Conservation (phyloP, 2,329 filamentous ascomycete genomes). For the Neoscytalidium dimidiatum region DNA sequence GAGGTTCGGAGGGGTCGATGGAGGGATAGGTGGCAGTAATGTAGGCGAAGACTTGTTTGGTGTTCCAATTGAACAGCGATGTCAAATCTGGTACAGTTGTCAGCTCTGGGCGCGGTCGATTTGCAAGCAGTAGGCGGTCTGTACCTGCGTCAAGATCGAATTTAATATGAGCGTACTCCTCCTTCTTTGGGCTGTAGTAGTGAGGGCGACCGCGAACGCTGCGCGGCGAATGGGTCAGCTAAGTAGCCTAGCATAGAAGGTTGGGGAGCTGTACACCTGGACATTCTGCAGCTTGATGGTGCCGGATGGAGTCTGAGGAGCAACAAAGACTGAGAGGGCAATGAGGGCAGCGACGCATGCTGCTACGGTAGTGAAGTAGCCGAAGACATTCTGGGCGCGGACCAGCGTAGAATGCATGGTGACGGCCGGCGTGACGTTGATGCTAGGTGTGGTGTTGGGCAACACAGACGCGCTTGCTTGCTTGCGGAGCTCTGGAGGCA, state of each 20-base stretch:
- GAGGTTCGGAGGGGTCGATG: constrained; percentile 42
- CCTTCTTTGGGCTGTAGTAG: constrained; percentile 89
- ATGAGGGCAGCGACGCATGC: constrained; percentile 79
- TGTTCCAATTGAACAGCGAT: constrained; percentile 98
- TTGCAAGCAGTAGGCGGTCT: not conserved
- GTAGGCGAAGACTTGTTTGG: constrained; percentile 97
- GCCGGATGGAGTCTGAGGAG: constrained; percentile 67
- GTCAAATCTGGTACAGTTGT: constrained; percentile 63
- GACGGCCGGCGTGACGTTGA: constrained; percentile 22
- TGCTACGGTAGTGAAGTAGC: constrained; percentile 95
- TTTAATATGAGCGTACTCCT: constrained; percentile 92
- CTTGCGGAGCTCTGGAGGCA: constrained; percentile 4
- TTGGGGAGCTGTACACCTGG: constrained; percentile 67
- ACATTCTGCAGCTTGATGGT: constrained; percentile 71
- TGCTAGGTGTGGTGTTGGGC: not conserved
- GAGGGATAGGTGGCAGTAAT: constrained; percentile 75
- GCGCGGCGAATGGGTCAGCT: constrained; percentile 19
- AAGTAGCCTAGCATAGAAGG: not conserved
- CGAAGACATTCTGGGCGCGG: constrained; percentile 88
- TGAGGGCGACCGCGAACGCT: constrained; percentile 90
- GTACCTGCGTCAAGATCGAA: constrained; percentile 83
- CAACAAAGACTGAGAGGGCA: constrained; percentile 74
- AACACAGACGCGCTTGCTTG: not conserved
- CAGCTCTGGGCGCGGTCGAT: not conserved
- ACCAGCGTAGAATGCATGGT: constrained; percentile 86